Evolutionary conservation across 2,329 filamentous ascomycete genomes (phyloP).

Genomic region (Clonostachys rosea): DNA sequence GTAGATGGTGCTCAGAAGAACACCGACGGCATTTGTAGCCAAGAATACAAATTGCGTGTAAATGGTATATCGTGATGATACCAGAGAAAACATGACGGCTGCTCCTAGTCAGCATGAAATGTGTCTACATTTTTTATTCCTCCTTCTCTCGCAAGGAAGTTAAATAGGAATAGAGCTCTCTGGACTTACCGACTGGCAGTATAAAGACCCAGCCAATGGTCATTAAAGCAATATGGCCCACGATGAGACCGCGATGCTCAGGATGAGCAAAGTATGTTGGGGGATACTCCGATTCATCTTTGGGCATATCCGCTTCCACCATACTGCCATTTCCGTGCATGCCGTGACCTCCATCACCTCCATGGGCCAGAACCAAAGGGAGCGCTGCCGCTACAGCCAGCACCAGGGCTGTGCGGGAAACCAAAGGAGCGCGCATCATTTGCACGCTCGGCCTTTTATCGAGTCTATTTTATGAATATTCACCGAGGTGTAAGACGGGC

Average conservation of each 20-base stretch:
- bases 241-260: constrained; percentile 51
- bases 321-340: neutral
- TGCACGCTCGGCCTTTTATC: no score
- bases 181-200: constrained; percentile 63
- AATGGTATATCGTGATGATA: constrained; percentile 70
- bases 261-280: constrained; percentile 57
- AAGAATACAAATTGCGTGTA: constrained; percentile 65
- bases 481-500: no score
- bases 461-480: no score
- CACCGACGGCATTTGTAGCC: constrained; percentile 55
- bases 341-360: constrained; percentile 5
- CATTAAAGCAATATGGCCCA: constrained; percentile 69
- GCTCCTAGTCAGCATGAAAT: constrained; percentile 1
- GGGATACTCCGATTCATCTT: constrained; percentile 23
- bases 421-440: neutral
- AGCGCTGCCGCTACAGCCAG: neutral
- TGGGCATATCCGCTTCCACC: constrained; percentile 4
- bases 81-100: constrained; percentile 85
- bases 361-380: constrained; percentile 1
- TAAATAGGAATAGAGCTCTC: neutral
- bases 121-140: neutral
- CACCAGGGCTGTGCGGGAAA: neutral
- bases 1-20: constrained; percentile 67
- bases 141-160: neutral
- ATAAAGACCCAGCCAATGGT: constrained; percentile 66